Evolutionary conservation across 352 stramenopile genomes (phyloP), one percentile per base, ranked within the genome.

Genomic region (Sclerospora graminicola): DNA sequence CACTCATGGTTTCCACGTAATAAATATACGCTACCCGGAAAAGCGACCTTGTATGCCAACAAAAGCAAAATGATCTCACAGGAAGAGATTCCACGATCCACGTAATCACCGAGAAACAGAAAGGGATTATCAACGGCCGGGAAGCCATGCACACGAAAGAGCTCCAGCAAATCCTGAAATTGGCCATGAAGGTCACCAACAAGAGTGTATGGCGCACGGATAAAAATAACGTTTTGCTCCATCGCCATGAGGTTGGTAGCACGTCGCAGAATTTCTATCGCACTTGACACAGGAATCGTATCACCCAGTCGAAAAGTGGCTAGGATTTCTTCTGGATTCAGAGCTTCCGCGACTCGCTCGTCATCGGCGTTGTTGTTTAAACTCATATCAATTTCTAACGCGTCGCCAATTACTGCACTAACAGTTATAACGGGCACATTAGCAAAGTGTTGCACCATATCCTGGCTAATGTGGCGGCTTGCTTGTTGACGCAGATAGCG

Each of bases 1-100:
- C 94, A 98, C 64, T 99, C 96, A 62, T 99, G 96, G 69, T 99
- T 99, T 4, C 96, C 96, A 37, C 96, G 84, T 20, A 99, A 73
- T 19, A 99, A 66, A 63, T 99, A 98, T 43, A 99, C 97, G 63
- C 98, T 98, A 51, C 97, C 67, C 1, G 96, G 96, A 51, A 98
- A 98, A 64, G 98, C 97, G 42, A 98, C 96, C 58, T 99, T 98
- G 63, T 97, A 98, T 2, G 92, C 86, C 11, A 99, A 59, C 18
- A 99, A 64, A 37, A 98, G 63, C 50, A 96, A 91, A 45, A 98
- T 97, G 34, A 97, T 99, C 64, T 99, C 96, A 47, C 98, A 91
- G 31, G 76, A 96, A 51, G 98, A 94, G 40, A 97, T 80, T 0
- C 95, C 96, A 27, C 96, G 82, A 67, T 99, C 75, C 26, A 84